A percentile compares a stretch with the other conserved stretches of the same genome.
Evolutionary conservation across 257 asterid genomes (phyloP).

Genomic region (Coffea eugenioides): DNA sequence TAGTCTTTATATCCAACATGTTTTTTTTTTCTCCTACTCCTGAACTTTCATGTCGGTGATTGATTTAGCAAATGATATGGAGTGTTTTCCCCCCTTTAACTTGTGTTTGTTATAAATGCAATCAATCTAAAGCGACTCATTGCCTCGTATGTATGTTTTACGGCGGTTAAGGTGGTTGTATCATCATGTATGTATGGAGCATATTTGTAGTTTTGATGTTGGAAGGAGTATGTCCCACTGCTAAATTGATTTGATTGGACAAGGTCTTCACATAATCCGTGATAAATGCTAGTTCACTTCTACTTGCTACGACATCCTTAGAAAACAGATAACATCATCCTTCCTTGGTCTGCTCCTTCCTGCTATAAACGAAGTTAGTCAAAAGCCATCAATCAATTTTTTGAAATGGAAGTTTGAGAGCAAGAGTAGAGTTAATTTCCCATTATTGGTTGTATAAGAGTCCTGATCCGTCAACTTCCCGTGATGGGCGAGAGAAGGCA

Average conservation of each 20-base stretch:
- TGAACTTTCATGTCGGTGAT: neutral
- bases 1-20: neutral
- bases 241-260: neutral
- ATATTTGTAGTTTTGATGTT: neutral
- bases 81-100: neutral
- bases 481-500: no score
- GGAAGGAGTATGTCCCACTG: neutral
- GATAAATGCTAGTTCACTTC: neutral
- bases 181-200: no score
- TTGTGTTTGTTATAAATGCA: neutral
- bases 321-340: neutral
- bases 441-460: no score
- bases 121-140: neutral
- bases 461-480: no score
- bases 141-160: no score
- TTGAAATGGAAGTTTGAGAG: no score
- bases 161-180: no score
- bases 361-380: no score
- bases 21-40: neutral
- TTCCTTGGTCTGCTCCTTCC: no score
- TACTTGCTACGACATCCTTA: neutral
- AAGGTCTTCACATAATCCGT: neutral
- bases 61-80: neutral
- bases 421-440: no score
- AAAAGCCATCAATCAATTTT: no score